Evolutionary conservation across 2,329 filamentous ascomycete genomes (phyloP).

Genomic region (Colletotrichum musae): DNA sequence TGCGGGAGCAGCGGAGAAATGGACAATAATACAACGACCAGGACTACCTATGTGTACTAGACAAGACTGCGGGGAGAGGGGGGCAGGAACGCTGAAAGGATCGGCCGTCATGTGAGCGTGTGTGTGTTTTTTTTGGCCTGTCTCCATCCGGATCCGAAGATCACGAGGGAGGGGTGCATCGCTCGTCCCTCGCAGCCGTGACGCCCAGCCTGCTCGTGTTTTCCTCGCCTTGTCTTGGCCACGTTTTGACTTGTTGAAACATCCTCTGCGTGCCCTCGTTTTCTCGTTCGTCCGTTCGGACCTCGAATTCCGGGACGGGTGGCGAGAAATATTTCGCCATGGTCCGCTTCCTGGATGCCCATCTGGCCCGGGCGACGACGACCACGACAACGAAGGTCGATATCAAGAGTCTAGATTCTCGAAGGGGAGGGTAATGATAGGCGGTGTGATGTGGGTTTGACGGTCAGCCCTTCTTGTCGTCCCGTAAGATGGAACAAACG

Average conservation of each 20-base stretch:
- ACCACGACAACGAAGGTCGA: not conserved
- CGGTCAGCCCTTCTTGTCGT: not conserved
- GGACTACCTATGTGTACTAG: no score
- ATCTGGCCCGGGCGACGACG: not conserved
- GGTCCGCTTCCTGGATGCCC: not conserved
- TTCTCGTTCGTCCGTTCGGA: not conserved
- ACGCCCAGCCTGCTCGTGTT: not conserved
- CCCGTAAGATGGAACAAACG: not conserved
- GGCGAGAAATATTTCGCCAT: not conserved
- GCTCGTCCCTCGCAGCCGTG: not conserved
- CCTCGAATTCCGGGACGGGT: not conserved
- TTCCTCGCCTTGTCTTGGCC: not conserved
- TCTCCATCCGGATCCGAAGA: not conserved
- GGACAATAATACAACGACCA: constrained; percentile 3
- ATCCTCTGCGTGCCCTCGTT: not conserved
- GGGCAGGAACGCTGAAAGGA: not conserved
- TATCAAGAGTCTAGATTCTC: not conserved
- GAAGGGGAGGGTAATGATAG: no score
- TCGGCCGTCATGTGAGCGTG: not conserved
- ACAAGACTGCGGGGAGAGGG: not conserved
- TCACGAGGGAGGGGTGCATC: not conserved
- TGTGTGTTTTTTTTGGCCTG: not conserved
- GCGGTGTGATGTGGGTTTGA: no score
- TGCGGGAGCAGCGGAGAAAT: constrained; percentile 8
- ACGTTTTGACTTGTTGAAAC: not conserved